Percentiles rank a stretch among this genome's conserved stretches.
Evolutionary conservation across 2,329 filamentous ascomycete species (phyloP).

Genomic region (Catunica adiposa): DNA sequence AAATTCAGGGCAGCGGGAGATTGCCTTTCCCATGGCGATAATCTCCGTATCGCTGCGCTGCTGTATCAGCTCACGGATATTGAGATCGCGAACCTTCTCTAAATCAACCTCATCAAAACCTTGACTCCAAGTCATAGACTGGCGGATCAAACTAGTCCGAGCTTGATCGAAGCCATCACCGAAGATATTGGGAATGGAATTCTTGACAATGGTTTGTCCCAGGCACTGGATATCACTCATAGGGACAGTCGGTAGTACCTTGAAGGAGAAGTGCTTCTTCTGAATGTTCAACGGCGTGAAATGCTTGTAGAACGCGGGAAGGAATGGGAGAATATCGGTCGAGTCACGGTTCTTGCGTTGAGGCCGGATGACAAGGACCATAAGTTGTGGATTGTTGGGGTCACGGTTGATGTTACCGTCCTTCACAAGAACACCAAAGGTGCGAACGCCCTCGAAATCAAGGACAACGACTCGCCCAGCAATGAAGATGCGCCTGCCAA

Average conservation of each 20-base stretch:
- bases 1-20: conserved; percentile 58
- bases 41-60: conserved; percentile 48
- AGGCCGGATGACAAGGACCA: conserved; percentile 62
- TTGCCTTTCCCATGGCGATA: conserved; percentile 46
- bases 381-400: conserved; percentile 47
- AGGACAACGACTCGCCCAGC: conserved; percentile 67
- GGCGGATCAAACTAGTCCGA: conserved; percentile 50
- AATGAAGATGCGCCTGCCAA: conserved; percentile 65
- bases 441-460: conserved; percentile 67
- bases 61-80: conserved; percentile 62
- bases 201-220: conserved; percentile 48
- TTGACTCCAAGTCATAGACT: conserved; percentile 43
- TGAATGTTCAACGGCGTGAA: conserved; percentile 51
- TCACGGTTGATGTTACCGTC: conserved; percentile 50
- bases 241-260: conserved; percentile 49
- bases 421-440: conserved; percentile 61
- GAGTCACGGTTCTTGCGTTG: conserved; percentile 53
- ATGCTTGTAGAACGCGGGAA: conserved; percentile 50
- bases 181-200: conserved; percentile 43
- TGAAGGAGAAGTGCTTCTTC: conserved; percentile 50
- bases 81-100: conserved; percentile 63
- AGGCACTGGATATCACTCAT: conserved; percentile 71
- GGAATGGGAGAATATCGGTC: conserved; percentile 74
- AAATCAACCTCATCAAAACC: conserved; percentile 74
- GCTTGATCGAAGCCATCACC: conserved; percentile 36